Percentiles rank a stretch among this genome's conserved stretches.
Conservation (phyloP, 2,329 filamentous ascomycete species). For the Eutypella sp. region DNA sequence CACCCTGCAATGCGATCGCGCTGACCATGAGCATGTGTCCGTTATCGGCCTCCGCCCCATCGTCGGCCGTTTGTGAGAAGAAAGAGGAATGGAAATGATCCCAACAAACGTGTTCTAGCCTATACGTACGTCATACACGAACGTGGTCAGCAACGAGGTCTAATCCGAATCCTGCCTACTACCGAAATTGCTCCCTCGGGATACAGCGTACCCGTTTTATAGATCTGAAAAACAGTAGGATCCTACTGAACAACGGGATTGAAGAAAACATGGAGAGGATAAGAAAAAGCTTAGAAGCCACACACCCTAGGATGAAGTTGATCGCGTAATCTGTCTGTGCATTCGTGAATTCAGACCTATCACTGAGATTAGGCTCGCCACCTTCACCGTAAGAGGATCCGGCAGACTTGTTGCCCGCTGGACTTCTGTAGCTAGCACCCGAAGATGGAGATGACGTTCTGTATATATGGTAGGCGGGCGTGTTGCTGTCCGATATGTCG, state of each 20-base stretch:
- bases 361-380: not conserved
- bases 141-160: not conserved
- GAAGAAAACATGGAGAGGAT: not conserved
- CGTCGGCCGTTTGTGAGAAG: slow-evolving; percentile 29
- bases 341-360: slow-evolving; percentile 22
- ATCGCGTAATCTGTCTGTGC: slow-evolving; percentile 41
- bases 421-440: not conserved
- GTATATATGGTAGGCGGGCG: slow-evolving; percentile 39
- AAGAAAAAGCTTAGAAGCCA: not conserved
- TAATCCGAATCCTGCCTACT: not conserved
- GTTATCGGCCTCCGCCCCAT: slow-evolving; percentile 17
- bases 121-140: too few relatives aligned
- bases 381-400: not conserved
- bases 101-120: slow-evolving; percentile 50
- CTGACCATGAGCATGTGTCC: slow-evolving; percentile 26
- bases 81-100: slow-evolving; percentile 40
- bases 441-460: slow-evolving; percentile 12
- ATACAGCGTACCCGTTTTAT: not conserved
- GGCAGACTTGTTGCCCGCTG: not conserved
- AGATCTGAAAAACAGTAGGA: too few relatives aligned
- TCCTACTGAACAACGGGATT: not conserved
- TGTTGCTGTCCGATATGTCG: slow-evolving; percentile 36
- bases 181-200: not conserved
- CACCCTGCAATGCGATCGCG: slow-evolving; percentile 21
- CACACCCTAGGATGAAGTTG: slow-evolving; percentile 51